Percentiles rank a stretch among this genome's conserved stretches.
These are phyloP conservation scores for Triticum turgidum DNA, from an alignment of 176 grass and related monocot genomes.

Conservation along the genomic window DNA sequence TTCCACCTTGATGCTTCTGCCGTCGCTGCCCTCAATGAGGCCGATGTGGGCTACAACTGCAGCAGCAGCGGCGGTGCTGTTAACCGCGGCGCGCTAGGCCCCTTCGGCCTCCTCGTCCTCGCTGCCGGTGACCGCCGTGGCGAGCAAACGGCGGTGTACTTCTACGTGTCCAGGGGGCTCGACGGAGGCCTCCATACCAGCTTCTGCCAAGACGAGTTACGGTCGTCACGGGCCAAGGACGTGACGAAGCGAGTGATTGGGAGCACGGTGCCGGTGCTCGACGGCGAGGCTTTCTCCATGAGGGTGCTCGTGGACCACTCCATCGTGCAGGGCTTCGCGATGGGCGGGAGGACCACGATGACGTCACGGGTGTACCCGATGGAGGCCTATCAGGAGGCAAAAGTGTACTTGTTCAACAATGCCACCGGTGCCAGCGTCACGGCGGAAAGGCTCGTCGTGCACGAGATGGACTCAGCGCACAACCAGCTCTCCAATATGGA, in stretches of 20 bases:
- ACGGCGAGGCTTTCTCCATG: background rate
- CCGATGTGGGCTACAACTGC: background rate
- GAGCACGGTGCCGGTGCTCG: background rate
- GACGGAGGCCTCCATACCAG: background rate
- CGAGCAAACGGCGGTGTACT: background rate
- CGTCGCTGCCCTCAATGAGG: background rate
- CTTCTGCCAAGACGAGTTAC: background rate
- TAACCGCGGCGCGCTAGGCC: background rate
- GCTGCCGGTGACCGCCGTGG: background rate
- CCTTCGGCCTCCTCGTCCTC: background rate
- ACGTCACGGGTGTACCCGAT: background rate
- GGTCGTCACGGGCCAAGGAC: background rate
- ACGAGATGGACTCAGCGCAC: background rate
- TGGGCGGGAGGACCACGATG: background rate
- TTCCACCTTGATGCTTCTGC: background rate
- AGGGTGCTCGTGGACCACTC: slow-evolving; percentile 1
- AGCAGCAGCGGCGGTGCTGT: background rate
- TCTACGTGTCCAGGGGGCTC: background rate
- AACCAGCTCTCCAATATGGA: background rate
- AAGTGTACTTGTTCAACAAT: background rate
- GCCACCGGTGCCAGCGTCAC: background rate
- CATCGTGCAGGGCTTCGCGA: background rate
- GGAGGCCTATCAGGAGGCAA: background rate
- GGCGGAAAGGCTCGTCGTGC: background rate
- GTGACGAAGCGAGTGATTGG: background rate